Evolutionary conservation across 1,139 yeast genomes (phyloP).

Genomic region (Taphrina pruni): DNA sequence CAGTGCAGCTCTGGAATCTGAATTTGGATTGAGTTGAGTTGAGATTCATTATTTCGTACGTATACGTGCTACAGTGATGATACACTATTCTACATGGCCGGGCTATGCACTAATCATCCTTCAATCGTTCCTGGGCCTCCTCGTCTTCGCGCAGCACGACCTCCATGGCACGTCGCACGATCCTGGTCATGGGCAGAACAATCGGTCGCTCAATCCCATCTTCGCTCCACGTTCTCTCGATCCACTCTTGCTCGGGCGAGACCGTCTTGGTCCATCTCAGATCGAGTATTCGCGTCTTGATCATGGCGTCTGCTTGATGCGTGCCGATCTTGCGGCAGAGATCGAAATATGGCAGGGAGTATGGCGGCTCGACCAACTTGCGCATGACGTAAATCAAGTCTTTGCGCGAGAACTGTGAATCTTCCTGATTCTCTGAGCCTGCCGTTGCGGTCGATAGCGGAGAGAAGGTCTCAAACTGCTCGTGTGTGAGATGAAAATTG

Average conservation of each 20-base stretch:
- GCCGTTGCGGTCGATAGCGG: slow-evolving; percentile 19
- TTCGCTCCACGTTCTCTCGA: slow-evolving; percentile 27
- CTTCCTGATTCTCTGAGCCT: slow-evolving; percentile 18
- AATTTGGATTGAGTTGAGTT: neutral
- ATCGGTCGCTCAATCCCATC: slow-evolving; percentile 39
- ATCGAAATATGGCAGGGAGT: slow-evolving; percentile 34
- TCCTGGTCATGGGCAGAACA: slow-evolving; percentile 34
- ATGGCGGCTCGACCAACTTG: slow-evolving; percentile 27
- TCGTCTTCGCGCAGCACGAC: slow-evolving; percentile 26
- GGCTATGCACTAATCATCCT: neutral
- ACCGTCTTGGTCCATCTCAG: slow-evolving; percentile 37
- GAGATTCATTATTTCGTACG: no score
- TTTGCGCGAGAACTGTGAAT: slow-evolving; percentile 20
- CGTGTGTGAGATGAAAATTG: slow-evolving; percentile 30
- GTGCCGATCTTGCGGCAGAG: slow-evolving; percentile 35
- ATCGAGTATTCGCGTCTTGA: slow-evolving; percentile 31
- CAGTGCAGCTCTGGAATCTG: no score
- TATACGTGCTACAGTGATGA: no score
- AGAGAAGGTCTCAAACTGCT: slow-evolving; percentile 35
- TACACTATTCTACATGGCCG: neutral
- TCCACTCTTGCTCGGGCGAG: slow-evolving; percentile 33
- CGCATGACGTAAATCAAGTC: slow-evolving; percentile 32
- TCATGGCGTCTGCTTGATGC: slow-evolving; percentile 22
- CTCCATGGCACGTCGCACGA: slow-evolving; percentile 36
- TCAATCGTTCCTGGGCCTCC: slow-evolving; percentile 1